Evolutionary conservation across 208 protist genomes (phyloP), one percentile per base, ranked within the genome.

Genomic region (Kentomonas sorsogonicus): DNA sequence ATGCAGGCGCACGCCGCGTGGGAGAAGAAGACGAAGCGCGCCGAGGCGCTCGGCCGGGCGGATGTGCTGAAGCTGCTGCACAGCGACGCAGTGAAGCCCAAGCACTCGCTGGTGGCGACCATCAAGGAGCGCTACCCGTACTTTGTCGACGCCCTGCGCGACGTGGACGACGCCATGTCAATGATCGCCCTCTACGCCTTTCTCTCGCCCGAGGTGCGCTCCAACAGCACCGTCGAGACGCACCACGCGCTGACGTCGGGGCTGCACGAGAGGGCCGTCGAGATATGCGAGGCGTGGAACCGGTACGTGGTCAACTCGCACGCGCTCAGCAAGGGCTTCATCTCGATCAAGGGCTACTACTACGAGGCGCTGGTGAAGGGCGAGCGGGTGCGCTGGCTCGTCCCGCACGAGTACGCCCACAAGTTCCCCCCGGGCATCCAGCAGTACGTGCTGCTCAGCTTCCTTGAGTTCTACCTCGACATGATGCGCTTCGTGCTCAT

Each of bases 301-400:
- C 50, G 68, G 41, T 98, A 97, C 78, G 79, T 99, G 3, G 48
- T 79, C 1, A 60, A 57, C 20, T 84, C 91, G 20, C 76, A 84
- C 44, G 40, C 71, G 5, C 77, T 99, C 1, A 79, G 77, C 23
- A 98, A 98, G 66, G 84, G 76, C 34, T 99, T 99, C 79, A 87
- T 99, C 50, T 98, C 96, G 30, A 95, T 99, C 73, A 99, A 99
- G 73, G 98, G 91, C 26, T 94, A 98, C 69, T 99, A 99, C 80
- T 99, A 98, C 79, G 97, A 99, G 73, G 97, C 97, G 3, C 60
- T 96, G 33, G 80, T 99, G 27, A 74, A 89, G 55, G 97, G 96
- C 0, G 77, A 96, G 63, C 67, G 79, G 23, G 72, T 99, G 40
- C 98, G 96, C 20, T 99, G 98, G 98, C 66, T 99, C 25, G 96